Conservation (phyloP, 2,329 filamentous ascomycete genomes). For the Aspergillus fischeri region DNA sequence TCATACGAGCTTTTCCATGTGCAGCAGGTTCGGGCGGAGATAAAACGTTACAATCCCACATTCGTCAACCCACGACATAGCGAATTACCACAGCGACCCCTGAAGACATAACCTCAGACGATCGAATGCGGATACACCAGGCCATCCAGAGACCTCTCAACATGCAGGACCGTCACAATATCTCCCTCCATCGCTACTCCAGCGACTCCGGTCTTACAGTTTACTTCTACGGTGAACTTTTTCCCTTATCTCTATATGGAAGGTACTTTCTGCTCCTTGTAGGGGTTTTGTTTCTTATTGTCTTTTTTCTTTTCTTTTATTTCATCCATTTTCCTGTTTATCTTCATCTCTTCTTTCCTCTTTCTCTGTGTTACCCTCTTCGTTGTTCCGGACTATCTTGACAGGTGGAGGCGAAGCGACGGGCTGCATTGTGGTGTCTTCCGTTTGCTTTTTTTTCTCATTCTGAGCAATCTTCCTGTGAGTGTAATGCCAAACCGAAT, state of each 20-base stretch:
- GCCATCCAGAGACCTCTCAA: conserved; percentile 18
- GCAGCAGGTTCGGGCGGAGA: conserved; percentile 93
- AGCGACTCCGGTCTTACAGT: conserved; percentile 14
- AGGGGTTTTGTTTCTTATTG: conserved; percentile 17
- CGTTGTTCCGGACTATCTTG: conserved; percentile 18
- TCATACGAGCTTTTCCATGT: conserved; percentile 68
- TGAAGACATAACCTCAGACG: conserved; percentile 22
- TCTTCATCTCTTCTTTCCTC: conserved; percentile 9
- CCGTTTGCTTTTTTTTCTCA: conserved; percentile 18
- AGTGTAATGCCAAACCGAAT: conserved; percentile 29
- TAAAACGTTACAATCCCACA: conserved; percentile 49
- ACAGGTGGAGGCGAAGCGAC: conserved; percentile 24
- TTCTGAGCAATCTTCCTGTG: conserved; percentile 20
- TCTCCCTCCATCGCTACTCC: conserved; percentile 17
- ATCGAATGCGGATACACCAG: conserved; percentile 18
- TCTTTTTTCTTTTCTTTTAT: conserved; percentile 7
- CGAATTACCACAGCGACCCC: conserved; percentile 25
- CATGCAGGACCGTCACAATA: conserved; percentile 18
- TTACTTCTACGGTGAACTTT: conserved; percentile 18
- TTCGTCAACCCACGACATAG: conserved; percentile 21
- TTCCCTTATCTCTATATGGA: conserved; percentile 19
- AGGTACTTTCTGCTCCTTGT: conserved; percentile 22
- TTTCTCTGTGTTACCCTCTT: background rate
- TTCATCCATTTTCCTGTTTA: conserved; percentile 10
- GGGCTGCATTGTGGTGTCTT: conserved; percentile 28